Evolutionary conservation across 179 eudicot species (phyloP).

Genomic region (Spergularia azorica): DNA sequence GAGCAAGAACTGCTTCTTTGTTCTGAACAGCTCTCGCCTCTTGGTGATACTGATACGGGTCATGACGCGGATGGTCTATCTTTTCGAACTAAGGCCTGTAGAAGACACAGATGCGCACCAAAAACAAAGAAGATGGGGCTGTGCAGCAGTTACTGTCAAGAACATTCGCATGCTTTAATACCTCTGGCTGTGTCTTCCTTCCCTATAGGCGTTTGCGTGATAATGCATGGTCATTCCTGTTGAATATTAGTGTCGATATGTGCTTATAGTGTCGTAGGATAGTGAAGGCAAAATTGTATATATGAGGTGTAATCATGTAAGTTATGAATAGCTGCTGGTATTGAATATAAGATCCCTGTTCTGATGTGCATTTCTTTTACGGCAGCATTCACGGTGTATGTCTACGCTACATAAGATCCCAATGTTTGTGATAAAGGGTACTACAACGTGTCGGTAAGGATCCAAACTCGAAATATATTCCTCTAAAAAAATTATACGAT

Average conservation of each 20-base stretch:
- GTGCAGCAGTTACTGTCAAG: no score
- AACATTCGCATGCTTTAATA: not conserved
- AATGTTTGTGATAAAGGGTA: no score
- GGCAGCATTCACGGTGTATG: not conserved
- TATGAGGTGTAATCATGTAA: conserved; percentile 22
- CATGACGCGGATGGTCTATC: not conserved
- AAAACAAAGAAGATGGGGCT: no score
- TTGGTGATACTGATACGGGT: not conserved
- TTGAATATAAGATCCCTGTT: not conserved
- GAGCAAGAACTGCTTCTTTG: not conserved
- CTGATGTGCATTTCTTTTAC: not conserved
- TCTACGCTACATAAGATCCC: not conserved
- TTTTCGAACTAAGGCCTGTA: not conserved
- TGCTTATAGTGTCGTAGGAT: conserved; percentile 1
- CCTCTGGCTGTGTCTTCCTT: not conserved
- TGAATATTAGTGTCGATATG: conserved; percentile 7
- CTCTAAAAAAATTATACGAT: no score
- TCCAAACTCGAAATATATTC: no score
- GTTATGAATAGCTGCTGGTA: not conserved
- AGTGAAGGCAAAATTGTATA: conserved; percentile 20
- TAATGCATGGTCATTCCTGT: not conserved
- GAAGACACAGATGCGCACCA: not conserved
- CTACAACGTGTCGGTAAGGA: no score
- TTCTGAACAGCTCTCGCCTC: not conserved
- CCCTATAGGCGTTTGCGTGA: not conserved